Evolutionary conservation across 257 asterid genomes (phyloP), one percentile per base, ranked within the genome.

Genomic region (Osmanthus fragrans): DNA sequence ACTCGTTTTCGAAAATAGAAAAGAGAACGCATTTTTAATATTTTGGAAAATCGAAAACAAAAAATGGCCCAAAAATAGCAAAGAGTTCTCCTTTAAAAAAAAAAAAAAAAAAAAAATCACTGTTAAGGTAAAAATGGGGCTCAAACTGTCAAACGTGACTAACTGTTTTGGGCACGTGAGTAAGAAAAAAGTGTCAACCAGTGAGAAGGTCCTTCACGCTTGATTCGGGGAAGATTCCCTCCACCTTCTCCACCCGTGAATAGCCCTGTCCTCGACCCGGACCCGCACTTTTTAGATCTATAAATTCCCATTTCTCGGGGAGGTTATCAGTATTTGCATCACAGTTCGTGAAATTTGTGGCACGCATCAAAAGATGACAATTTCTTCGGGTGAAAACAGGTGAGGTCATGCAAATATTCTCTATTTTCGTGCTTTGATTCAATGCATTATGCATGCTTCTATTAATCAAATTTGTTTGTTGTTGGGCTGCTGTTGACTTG

Each of bases 381-480:
- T 60, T 60, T 76, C 84, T 63, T 76, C 82, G 4, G 40, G 56
- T 60, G 82, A 79, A 7, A 39, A 79, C 66, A 25, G 82, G 87
- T 83, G 65, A 45, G n/a, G 37, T 33, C 73, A 75, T 32, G 33
- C 69, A 2, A 11, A 42, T 11, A 12, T 42, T 42, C 51, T 42
- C 51, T 42, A 42, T 12, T 12, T 42, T 42, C 32, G 23, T 64
- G 42, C 70, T 56, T 72, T 32, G 49, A 74, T 40, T 9, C 30
- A 2, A 13, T 74, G 65, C 65, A 56, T 60, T 1, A 13, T 74
- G 65, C 65, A 56, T 60, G 36, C 19, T 75, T 79, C 76, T 60
- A 39, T 36, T 73, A 36, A n/a, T 39, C 40, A n/a, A 47, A 12
- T 40, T 37, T 39, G 4, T 15, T 73, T 13, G 29, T 32, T 15